Conservation (phyloP, 148 eudicot species). For the Tetragonia tetragonoides region DNA sequence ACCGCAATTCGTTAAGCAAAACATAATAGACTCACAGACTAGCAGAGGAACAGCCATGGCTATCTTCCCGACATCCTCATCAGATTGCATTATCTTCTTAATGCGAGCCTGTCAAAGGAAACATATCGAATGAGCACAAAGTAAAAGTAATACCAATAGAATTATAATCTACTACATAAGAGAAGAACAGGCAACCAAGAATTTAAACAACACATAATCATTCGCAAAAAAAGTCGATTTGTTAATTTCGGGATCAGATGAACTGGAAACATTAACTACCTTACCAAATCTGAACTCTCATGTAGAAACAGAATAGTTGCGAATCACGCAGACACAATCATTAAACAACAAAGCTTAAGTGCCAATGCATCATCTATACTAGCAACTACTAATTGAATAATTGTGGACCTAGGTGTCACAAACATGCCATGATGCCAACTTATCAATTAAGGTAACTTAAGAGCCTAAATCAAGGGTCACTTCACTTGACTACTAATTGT, state of each 20-base stretch:
- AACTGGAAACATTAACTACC: neutral
- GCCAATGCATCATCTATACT: too few relatives aligned
- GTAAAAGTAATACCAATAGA: neutral
- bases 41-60: constrained; percentile 41
- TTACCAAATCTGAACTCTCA: neutral
- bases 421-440: too few relatives aligned
- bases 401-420: too few relatives aligned
- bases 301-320: neutral
- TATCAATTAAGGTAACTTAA: too few relatives aligned
- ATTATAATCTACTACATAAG: neutral
- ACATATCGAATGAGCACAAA: constrained; percentile 5
- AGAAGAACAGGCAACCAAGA: too few relatives aligned
- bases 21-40: constrained; percentile 26
- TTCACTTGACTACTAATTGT: too few relatives aligned
- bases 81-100: constrained; percentile 42
- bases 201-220: too few relatives aligned
- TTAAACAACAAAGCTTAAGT: neutral
- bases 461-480: too few relatives aligned
- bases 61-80: constrained; percentile 39
- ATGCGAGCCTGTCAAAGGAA: constrained; percentile 23
- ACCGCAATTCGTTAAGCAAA: neutral
- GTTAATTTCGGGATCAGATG: neutral
- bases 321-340: neutral
- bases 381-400: too few relatives aligned
- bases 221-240: too few relatives aligned